Percentiles rank a stretch among this genome's conserved stretches.
phyloP scores from a whole-genome alignment of 2,329 filamentous ascomycete genomes.

The Chaetothyriales sp. region DNA sequence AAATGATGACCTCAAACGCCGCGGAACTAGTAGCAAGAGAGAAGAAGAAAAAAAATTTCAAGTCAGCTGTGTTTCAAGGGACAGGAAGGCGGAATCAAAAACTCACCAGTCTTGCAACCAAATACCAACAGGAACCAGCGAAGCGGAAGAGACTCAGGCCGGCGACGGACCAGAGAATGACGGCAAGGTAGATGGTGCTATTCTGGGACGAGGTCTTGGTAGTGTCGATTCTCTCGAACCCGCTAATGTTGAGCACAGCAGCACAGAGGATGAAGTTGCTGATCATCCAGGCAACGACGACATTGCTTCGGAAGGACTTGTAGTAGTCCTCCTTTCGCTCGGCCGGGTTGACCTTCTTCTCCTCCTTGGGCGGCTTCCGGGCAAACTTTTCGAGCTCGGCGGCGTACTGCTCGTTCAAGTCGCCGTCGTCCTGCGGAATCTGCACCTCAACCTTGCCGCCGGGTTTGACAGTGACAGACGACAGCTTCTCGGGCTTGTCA shows the following conservation, averaged over 20 bases:
- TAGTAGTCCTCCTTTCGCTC: constrained; percentile 98
- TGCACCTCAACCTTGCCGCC: constrained; percentile 88
- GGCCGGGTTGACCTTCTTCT: constrained; percentile 31
- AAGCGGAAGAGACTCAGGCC: constrained; percentile 75
- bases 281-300: constrained; percentile 93
- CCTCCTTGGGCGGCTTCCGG: constrained; percentile 57
- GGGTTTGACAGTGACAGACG: constrained; percentile 76
- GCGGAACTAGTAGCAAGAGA: too few species aligned
- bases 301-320: constrained; percentile 80
- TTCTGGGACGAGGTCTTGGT: constrained; percentile 30
- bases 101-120: constrained; percentile 75
- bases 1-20: constrained; percentile 1
- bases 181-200: constrained; percentile 68
- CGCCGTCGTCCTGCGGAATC: constrained; percentile 75
- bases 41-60: too few species aligned
- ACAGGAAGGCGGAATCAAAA: too few species aligned
- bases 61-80: too few species aligned
- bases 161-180: constrained; percentile 81
- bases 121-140: constrained; percentile 75
- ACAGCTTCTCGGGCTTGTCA: constrained; percentile 83
- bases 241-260: constrained; percentile 71
- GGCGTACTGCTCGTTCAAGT: constrained; percentile 91
- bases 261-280: constrained; percentile 81
- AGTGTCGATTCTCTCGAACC: constrained; percentile 50
- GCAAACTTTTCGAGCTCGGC: constrained; percentile 61